A percentile compares a stretch with the other conserved stretches of the same genome.
These are phyloP conservation scores for Aspergillus chevalieri DNA, from an alignment of 2,329 filamentous ascomycete species.

Conservation along the genomic window DNA sequence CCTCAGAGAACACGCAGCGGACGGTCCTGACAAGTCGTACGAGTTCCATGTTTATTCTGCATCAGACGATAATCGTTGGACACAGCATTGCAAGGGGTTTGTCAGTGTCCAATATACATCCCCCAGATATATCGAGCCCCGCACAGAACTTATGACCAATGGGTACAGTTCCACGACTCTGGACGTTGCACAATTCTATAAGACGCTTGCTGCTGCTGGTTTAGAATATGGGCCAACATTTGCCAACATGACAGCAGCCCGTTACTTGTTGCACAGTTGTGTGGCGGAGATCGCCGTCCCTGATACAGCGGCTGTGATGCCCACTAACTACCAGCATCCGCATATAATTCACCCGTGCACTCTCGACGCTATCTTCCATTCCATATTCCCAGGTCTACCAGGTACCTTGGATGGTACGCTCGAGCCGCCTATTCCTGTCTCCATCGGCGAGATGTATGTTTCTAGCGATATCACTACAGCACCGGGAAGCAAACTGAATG, in stretches of 20 bases:
- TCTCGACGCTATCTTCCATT: slow-evolving; percentile 28
- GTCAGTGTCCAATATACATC: background rate
- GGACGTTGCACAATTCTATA: slow-evolving; percentile 19
- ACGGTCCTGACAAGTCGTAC: slow-evolving; percentile 3
- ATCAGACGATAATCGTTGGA: slow-evolving; percentile 17
- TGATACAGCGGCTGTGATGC: slow-evolving; percentile 22
- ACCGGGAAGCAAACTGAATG: slow-evolving; percentile 7
- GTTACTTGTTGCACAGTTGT: slow-evolving; percentile 5
- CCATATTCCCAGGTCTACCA: slow-evolving; percentile 16
- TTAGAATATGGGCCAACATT: slow-evolving; percentile 26
- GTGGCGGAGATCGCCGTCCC: slow-evolving; percentile 19
- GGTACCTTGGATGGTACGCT: slow-evolving; percentile 5
- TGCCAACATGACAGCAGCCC: slow-evolving; percentile 14
- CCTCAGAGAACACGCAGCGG: background rate
- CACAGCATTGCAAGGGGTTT: slow-evolving; percentile 18
- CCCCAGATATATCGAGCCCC: too few relatives aligned
- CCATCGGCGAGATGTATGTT: slow-evolving; percentile 15
- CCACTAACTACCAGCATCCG: slow-evolving; percentile 19
- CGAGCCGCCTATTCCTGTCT: slow-evolving; percentile 16
- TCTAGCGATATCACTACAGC: slow-evolving; percentile 3
- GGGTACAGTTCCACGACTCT: slow-evolving; percentile 4
- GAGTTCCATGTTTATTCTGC: slow-evolving; percentile 18
- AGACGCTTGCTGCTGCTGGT: slow-evolving; percentile 16
- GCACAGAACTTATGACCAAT: too few relatives aligned
- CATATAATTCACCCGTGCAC: slow-evolving; percentile 26